Evolutionary conservation across 2,329 filamentous ascomycete species (phyloP), one percentile per base, ranked within the genome.

Genomic region (Penicillium sp.): DNA sequence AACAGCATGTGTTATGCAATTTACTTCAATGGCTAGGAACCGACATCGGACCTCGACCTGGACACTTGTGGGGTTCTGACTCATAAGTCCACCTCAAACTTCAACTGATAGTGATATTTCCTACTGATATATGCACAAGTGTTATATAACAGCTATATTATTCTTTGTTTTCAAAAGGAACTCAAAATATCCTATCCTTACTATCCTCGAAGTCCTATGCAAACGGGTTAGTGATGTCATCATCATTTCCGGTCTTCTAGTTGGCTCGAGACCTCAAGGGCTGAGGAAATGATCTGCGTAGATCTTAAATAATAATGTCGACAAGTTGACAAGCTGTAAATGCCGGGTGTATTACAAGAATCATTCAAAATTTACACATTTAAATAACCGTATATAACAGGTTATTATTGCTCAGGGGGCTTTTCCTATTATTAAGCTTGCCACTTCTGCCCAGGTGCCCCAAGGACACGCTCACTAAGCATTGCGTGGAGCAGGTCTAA

Each of bases 21-120:
- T 43, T 35, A 24, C n/a, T 18, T 8, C 48, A 22, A 29, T 29
- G 4, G 3, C 18, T 8, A 11, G 3, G 14, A 51, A 43, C 47
- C 53, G 53, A 55, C 53, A 55, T 55, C 53, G 53, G 53, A 51
- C 47, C 47, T 39, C 9, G n/a, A 31, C 24, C 26, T 35, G 24
- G 24, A 7, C 24, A 24, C 24, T 26, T 26, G 53, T 31, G 47
- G 47, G 47, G 47, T 52, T 52, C 47, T 55, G 53, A 55, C 32
- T 55, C 53, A 55, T 52, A 29, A n/a, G 8, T 24, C 26, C 45
- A 18, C 37, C 38, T 53, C 29, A 44, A 44, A 24, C 11, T 35
- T 35, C 22, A 29, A 40, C 32, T 40, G 37, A 34, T 49, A 54
- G 43, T 50, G 37, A 24, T 5, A 57, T 26, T 26, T 14, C 18